These are phyloP conservation scores for Coix lacrymajobi DNA, from an alignment of 176 grass and related monocot genomes.

Conservation along the genomic window DNA sequence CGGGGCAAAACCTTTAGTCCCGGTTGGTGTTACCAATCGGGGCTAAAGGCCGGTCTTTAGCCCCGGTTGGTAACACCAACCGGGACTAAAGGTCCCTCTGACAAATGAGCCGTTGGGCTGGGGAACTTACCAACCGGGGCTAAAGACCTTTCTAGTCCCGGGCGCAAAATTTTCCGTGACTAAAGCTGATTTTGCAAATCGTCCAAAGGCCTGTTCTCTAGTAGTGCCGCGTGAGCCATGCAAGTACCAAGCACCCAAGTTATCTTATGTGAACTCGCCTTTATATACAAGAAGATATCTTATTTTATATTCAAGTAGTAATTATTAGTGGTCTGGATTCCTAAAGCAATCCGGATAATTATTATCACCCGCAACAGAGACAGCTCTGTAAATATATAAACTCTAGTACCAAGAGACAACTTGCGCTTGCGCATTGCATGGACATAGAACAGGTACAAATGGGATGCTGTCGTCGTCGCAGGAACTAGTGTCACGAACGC, in stretches of 20 bases:
- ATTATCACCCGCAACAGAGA: background rate
- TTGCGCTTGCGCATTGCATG: background rate
- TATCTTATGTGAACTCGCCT: background rate
- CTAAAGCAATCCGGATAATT: background rate
- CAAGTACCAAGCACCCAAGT: constrained; percentile 16
- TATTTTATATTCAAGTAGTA: background rate
- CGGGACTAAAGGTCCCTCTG: no score
- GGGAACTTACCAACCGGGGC: no score
- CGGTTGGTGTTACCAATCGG: no score
- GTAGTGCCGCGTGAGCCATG: no score
- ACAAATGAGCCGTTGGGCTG: no score
- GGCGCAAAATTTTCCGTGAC: no score
- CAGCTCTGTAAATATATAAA: background rate
- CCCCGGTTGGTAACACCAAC: no score
- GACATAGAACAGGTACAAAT: background rate
- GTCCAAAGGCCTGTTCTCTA: no score
- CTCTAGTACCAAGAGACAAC: background rate
- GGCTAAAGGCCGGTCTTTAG: no score
- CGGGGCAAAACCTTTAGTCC: no score
- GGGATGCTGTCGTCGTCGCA: background rate
- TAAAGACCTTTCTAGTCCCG: no score
- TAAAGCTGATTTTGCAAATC: no score
- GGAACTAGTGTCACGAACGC: background rate
- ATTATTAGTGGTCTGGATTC: background rate
- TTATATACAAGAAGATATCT: background rate